Evolutionary conservation across 768 basidiomycete species (phyloP).

Genomic region (Lenzites betulinus): DNA sequence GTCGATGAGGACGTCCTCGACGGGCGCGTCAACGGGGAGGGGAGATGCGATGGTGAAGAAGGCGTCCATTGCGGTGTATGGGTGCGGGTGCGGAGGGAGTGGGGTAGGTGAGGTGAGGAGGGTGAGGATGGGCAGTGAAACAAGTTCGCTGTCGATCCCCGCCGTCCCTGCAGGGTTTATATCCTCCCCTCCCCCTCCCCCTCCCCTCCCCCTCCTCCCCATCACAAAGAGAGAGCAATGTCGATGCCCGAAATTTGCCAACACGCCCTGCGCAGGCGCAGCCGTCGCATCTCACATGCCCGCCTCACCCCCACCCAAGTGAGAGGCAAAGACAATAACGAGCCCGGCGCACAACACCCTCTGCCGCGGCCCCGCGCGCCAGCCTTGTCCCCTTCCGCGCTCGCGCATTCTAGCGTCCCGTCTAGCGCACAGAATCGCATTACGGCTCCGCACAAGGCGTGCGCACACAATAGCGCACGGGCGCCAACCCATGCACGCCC

Average conservation of each 20-base stretch:
- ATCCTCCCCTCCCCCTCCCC: neutral
- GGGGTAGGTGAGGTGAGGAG: neutral
- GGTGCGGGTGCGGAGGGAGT: neutral
- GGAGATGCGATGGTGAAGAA: constrained; percentile 24
- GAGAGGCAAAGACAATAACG: constrained; percentile 11
- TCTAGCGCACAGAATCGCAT: neutral
- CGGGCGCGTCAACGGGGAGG: constrained; percentile 21
- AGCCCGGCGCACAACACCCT: neutral
- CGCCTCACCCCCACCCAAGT: neutral
- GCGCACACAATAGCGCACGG: too few species aligned
- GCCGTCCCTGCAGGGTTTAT: constrained; percentile 1
- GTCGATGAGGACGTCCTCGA: constrained; percentile 15
- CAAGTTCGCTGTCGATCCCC: constrained; percentile 8
- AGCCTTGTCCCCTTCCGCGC: neutral
- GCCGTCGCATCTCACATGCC: neutral
- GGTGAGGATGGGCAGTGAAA: neutral
- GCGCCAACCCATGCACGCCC: too few species aligned
- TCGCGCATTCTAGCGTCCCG: neutral
- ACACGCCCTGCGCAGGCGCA: too few species aligned
- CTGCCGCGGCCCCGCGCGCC: neutral
- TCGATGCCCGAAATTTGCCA: too few species aligned
- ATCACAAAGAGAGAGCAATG: neutral
- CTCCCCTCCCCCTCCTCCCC: neutral
- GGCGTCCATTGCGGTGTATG: constrained; percentile 24
- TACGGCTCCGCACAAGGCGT: too few species aligned